Conservation (phyloP, 768 basidiomycete species). For the Boletus edulis region DNA sequence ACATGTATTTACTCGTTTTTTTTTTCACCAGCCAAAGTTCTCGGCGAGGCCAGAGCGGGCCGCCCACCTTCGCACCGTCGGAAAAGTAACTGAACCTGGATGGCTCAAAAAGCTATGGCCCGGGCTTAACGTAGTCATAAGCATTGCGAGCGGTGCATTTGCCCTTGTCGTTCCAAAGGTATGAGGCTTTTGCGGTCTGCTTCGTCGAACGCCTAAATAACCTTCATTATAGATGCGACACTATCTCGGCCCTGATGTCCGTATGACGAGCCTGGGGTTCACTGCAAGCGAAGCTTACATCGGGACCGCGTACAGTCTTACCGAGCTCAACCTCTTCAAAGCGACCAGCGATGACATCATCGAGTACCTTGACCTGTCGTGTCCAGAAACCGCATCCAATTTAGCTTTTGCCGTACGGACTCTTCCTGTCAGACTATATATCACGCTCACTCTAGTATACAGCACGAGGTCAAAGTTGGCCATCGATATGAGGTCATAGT, state of each 20-base stretch:
- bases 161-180: constrained; percentile 14
- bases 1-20: not conserved
- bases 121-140: constrained; percentile 13
- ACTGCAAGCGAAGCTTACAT: constrained; percentile 17
- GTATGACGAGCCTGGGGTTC: constrained; percentile 14
- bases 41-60: constrained; percentile 12
- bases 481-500: constrained; percentile 18
- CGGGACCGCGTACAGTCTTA: constrained; percentile 7
- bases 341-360: constrained; percentile 14
- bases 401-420: constrained; percentile 10
- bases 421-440: not conserved
- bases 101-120: constrained; percentile 19
- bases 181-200: not conserved
- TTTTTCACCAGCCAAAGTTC: constrained; percentile 13
- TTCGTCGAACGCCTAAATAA: not conserved
- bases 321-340: constrained; percentile 16
- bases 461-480: constrained; percentile 18
- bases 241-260: constrained; percentile 15
- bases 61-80: constrained; percentile 12
- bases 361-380: constrained; percentile 16
- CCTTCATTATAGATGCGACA: constrained; percentile 4
- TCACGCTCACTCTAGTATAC: not conserved
- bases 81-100: constrained; percentile 10
- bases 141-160: constrained; percentile 18
- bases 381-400: constrained; percentile 13